Evolutionary conservation across 192 early-diverging fungal species (phyloP), one percentile per base, ranked within the genome.

Genomic region (Allomyces javanicus): DNA sequence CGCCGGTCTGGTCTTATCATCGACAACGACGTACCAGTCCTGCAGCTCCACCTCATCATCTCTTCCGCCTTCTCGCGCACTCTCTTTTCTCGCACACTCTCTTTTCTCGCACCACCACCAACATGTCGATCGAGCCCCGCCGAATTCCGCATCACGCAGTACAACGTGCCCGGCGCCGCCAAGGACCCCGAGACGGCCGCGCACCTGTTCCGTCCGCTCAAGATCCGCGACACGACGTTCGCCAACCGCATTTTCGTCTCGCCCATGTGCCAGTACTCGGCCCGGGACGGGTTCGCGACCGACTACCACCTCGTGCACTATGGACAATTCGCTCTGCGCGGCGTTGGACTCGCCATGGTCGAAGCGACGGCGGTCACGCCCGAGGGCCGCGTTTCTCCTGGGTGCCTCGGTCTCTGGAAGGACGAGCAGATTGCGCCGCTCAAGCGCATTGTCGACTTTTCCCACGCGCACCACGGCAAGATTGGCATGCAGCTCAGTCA

Each of bases 261-360:
- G 23, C 92, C 91, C 64, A 92, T 92, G 89, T 93, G 91, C 76
- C 83, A 79, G 81, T 89, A 89, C 72, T 83, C 83, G 19, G 69
- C 79, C 10, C 65, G 78, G 21, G 83, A 89, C 70, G 88, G 88
- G 0, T 79, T 77, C 61, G 68, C 82, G 23, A 87, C 75, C 12
- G 80, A 87, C 70, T 88, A 79, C 63, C 86, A 90, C 63, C 62
- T 87, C 2, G 79, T 72, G 21, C 82, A 82, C 71, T 72, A 71
- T 25, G 81, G 86, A 44, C 79, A 86, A 58, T 89, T 76, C 64
- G 91, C 91, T 11, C 67, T 87, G 65, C 77, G 83, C 40, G 92
- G 91, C 33, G 83, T 81, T 22, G 93, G 91, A 6, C 71, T 92
- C 33, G 78, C 90, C 63, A 78, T 93, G 26, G 74, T 89, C 62